Evolutionary conservation across 306 rosid species (phyloP).

Genomic region (Lathyrus oleraceus): DNA sequence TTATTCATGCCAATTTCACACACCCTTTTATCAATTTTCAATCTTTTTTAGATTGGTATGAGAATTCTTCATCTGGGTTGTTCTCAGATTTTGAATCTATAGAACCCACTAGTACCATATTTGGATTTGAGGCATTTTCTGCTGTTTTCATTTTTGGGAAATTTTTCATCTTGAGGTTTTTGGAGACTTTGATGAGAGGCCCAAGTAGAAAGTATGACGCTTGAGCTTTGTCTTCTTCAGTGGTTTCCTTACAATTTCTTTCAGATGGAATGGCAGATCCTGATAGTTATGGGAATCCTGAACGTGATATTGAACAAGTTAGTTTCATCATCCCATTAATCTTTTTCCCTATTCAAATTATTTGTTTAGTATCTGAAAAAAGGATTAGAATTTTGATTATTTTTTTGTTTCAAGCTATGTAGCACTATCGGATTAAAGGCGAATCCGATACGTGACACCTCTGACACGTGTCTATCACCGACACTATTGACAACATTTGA

Average conservation of each 20-base stretch:
- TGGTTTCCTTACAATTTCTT: constrained; percentile 50
- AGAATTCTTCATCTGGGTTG: constrained; percentile 31
- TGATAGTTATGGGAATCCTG: constrained; percentile 55
- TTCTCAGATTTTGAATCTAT: neutral
- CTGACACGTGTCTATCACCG: neutral
- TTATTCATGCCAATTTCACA: constrained; percentile 31
- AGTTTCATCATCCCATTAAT: constrained; percentile 42
- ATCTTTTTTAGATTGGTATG: constrained; percentile 17
- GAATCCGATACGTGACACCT: too few species aligned
- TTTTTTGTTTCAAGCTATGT: neutral
- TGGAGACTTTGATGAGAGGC: constrained; percentile 76
- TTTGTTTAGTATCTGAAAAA: neutral
- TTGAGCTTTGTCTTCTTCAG: constrained; percentile 57
- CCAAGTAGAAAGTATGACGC: constrained; percentile 63
- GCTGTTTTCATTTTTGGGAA: too few species aligned
- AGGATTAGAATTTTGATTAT: neutral
- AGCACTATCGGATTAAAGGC: too few species aligned
- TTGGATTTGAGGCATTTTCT: neutral
- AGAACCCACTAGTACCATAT: neutral
- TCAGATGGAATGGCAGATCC: constrained; percentile 99
- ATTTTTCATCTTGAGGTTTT: constrained; percentile 29
- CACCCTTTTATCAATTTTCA: constrained; percentile 26
- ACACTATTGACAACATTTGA: neutral
- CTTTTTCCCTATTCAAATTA: neutral
- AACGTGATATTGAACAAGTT: constrained; percentile 78